Evolutionary conservation across 352 stramenopile genomes (phyloP), one percentile per base, ranked within the genome.

Genomic region (Pythium insidiosum): DNA sequence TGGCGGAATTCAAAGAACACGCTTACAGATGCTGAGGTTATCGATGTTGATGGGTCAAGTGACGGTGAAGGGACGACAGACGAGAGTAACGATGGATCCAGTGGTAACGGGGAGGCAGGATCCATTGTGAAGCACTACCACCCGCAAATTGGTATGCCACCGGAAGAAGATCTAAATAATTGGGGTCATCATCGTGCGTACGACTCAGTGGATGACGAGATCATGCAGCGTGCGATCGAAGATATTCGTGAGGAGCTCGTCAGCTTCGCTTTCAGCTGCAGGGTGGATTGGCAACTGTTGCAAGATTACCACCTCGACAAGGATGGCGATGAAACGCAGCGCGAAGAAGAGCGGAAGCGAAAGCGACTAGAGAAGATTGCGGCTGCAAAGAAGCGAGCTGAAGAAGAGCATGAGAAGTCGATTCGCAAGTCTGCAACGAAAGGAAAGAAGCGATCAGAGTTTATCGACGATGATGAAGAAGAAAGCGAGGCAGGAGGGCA

Each of bases 101-200:
- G 40, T 23, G 24, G 20, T 15, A 31, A 38, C 18, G 44, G 4
- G 0, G 43, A 38, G 20, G n/a, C n/a, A 2, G 24, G 16, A 2
- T 19, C 26, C 7, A 36, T 43, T 25, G 49, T 69, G 21, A 84
- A 84, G 52, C 61, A 73, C 19, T 89, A 88, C 30, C 79, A 92
- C 19, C 74, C 76, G 26, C 79, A 92, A 51, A 78, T 92, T 40
- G 79, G 82, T 3, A 94, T 98, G 88, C 96, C 96, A 0, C 89
- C 96, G 15, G 96, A 99, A 70, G 94, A 98, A 64, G 95, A 99
- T 59, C 81, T 99, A 55, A 95, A 97, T 34, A 96, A 68, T 34
- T 99, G 96, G 96, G 94, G 84, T 24, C 96, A 99, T 61, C 96
- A 99, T 66, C 86, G 92, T 23, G 79, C 76, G 15, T 92, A 96